Conservation (phyloP, 805 yeast species). For the Maudiozyma saulgeensis region DNA sequence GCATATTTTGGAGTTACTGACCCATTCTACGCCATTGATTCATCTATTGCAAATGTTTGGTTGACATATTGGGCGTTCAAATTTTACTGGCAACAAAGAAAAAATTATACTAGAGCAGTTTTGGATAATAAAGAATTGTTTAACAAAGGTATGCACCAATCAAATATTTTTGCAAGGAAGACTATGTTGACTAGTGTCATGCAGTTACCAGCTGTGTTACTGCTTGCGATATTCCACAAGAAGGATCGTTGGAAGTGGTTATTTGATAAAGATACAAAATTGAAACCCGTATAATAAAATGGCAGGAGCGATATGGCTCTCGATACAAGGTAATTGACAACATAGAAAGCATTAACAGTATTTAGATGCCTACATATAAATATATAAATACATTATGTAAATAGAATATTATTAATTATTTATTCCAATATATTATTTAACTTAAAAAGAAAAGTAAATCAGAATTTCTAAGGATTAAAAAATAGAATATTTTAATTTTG, state of each 20-base stretch:
- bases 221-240: constrained; percentile 89
- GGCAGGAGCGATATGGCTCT: too few species aligned
- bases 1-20: constrained; percentile 76
- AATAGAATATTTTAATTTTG: too few species aligned
- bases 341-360: background rate
- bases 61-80: constrained; percentile 64
- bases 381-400: background rate
- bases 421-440: background rate
- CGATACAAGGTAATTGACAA: background rate
- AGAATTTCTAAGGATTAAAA: too few species aligned
- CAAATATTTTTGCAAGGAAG: constrained; percentile 67
- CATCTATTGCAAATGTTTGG: constrained; percentile 79
- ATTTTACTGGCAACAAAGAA: constrained; percentile 78
- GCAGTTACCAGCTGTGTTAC: constrained; percentile 84
- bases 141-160: constrained; percentile 47
- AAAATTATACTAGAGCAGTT: constrained; percentile 39
- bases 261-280: constrained; percentile 22
- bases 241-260: constrained; percentile 89
- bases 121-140: constrained; percentile 28
- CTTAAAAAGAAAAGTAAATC: too few species aligned
- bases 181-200: constrained; percentile 91
- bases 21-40: constrained; percentile 68
- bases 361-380: background rate
- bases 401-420: background rate
- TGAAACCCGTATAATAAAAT: background rate